Conservation (phyloP, 2,329 filamentous ascomycete species). For the Fusarium sp. region DNA sequence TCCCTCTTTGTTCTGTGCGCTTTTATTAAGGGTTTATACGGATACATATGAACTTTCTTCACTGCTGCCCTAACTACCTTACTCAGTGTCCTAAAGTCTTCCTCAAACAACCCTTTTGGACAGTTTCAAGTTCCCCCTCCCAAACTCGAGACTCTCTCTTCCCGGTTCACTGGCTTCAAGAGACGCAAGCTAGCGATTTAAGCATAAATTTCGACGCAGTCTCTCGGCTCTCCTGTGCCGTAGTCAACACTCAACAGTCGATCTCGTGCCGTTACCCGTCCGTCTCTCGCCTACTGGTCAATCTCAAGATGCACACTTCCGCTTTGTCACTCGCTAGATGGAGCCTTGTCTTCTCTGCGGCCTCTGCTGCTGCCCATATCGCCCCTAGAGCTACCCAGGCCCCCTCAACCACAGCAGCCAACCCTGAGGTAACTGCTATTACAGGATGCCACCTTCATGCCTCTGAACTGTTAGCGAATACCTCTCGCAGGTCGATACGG, state of each 20-base stretch:
- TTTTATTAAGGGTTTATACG: background rate
- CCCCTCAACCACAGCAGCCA: constrained; percentile 36
- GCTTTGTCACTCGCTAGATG: constrained; percentile 28
- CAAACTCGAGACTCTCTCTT: background rate
- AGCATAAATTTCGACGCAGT: constrained; percentile 16
- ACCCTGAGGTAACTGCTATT: constrained; percentile 48
- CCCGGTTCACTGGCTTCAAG: background rate
- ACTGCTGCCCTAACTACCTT: background rate
- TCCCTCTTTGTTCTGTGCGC: background rate
- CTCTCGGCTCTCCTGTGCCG: constrained; percentile 4
- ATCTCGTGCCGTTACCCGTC: background rate
- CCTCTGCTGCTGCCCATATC: constrained; percentile 26
- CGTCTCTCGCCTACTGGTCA: background rate
- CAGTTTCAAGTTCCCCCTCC: background rate
- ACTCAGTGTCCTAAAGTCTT: background rate
- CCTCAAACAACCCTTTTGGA: constrained; percentile 15
- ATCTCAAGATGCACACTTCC: constrained; percentile 25
- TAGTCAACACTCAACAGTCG: background rate
- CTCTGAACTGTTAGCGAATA: constrained; percentile 48
- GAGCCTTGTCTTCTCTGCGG: constrained; percentile 26
- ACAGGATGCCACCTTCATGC: constrained; percentile 55
- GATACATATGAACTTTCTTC: background rate
- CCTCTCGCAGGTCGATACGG: background rate
- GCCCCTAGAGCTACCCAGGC: constrained; percentile 46
- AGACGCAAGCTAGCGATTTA: constrained; percentile 5